These are phyloP conservation scores for Backusella psychrophila DNA, from an alignment of 192 early-diverging fungal genomes.

Conservation along the genomic window DNA sequence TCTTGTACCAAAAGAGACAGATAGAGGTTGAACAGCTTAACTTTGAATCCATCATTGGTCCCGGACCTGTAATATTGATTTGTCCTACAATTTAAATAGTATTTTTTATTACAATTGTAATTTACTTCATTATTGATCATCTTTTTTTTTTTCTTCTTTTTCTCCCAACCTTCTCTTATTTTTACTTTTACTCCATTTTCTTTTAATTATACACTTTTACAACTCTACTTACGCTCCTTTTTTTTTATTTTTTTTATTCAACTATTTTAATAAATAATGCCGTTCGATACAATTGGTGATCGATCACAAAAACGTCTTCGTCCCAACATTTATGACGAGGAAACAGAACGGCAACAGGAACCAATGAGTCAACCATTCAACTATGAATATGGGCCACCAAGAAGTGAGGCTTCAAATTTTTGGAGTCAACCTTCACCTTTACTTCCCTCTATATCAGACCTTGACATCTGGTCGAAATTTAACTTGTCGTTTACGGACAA, in stretches of 20 bases:
- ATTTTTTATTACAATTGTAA: neutral
- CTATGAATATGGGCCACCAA: neutral
- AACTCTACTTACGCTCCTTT: neutral
- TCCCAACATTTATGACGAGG: neutral
- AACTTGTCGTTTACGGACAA: constrained; percentile 27
- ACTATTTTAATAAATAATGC: neutral
- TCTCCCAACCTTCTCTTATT: neutral
- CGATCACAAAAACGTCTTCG: constrained; percentile 9
- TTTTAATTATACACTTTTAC: neutral
- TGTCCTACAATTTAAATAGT: neutral
- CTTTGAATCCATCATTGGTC: neutral
- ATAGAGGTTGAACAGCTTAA: neutral
- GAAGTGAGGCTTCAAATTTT: neutral
- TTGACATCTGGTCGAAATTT: constrained; percentile 21
- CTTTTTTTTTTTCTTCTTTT: neutral
- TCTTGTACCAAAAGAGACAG: neutral
- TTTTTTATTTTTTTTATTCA: neutral
- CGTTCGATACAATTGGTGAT: constrained; percentile 2
- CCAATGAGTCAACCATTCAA: neutral
- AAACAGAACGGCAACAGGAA: neutral
- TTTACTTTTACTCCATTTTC: neutral
- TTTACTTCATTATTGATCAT: neutral
- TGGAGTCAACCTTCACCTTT: neutral
- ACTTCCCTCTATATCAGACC: neutral
- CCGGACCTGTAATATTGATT: constrained; percentile 6